Percentiles rank a stretch among this genome's conserved stretches.
Evolutionary conservation across 1,139 yeast genomes (phyloP).

Genomic region (Suhomyces yuchorum): DNA sequence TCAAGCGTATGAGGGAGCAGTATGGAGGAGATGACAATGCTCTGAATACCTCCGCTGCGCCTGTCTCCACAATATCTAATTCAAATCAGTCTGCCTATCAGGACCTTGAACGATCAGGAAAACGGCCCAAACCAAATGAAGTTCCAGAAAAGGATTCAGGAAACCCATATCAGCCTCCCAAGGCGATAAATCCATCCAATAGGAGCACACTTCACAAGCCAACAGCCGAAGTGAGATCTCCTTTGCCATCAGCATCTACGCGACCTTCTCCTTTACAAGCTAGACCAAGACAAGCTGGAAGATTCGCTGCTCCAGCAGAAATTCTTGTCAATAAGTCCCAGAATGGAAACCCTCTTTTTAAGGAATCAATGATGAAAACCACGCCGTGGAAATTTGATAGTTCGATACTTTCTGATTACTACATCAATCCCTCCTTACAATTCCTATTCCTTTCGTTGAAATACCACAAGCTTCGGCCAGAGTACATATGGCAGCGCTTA

Average conservation of each 20-base stretch:
- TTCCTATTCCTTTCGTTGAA: constrained; percentile 74
- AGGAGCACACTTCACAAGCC: constrained; percentile 6
- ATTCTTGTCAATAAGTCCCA: constrained; percentile 41
- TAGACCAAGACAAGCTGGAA: constrained; percentile 12
- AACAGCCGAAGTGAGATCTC: constrained; percentile 1
- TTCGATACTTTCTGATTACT: constrained; percentile 56
- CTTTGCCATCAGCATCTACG: constrained; percentile 1
- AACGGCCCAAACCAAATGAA: not conserved
- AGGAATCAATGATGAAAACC: constrained; percentile 40
- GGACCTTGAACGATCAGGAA: not conserved
- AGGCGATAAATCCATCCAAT: not conserved
- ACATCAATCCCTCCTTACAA: constrained; percentile 66
- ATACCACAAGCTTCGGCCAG: constrained; percentile 87
- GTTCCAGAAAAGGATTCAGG: not conserved
- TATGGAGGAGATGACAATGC: constrained; percentile 19
- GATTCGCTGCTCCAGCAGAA: constrained; percentile 23
- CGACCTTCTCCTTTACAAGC: constrained; percentile 1
- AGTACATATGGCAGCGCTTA: constrained; percentile 74
- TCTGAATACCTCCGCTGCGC: not conserved
- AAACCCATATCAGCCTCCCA: not conserved
- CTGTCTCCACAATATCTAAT: not conserved
- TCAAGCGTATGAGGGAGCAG: constrained; percentile 49
- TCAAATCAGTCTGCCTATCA: too few species aligned
- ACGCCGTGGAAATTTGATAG: constrained; percentile 42
- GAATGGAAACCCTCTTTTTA: constrained; percentile 46